A percentile compares a stretch with the other conserved stretches of the same genome.
These are phyloP conservation scores for Penicillium palitans DNA, from an alignment of 2,329 filamentous ascomycete species.

Conservation along the genomic window DNA sequence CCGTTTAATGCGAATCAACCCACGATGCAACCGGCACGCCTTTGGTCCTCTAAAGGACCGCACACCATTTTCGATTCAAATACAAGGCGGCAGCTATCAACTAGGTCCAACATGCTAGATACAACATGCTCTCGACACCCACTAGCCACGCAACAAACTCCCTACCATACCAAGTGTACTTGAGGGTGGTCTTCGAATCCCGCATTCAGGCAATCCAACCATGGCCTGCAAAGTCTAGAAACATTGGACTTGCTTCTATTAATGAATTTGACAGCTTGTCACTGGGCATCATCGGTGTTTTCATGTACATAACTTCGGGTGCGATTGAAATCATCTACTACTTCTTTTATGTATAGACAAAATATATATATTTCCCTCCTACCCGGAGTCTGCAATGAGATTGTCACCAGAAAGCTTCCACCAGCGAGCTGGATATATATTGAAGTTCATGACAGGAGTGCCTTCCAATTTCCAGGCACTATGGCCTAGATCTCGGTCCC, in stretches of 20 bases:
- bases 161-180: background rate
- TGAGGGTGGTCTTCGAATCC: background rate
- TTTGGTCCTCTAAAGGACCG: background rate
- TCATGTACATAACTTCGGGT: conserved; percentile 1
- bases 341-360: background rate
- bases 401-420: background rate
- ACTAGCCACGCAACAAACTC: background rate
- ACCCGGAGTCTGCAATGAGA: background rate
- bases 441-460: too few species aligned
- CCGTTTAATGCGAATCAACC: background rate
- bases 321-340: background rate
- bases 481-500: background rate
- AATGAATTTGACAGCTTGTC: background rate
- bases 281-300: background rate
- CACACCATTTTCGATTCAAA: background rate
- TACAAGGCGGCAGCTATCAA: background rate
- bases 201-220: background rate
- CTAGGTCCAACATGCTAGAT: background rate
- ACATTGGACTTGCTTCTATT: background rate
- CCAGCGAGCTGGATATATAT: background rate
- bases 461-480: background rate
- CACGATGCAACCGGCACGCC: background rate
- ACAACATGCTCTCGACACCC: background rate
- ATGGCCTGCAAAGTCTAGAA: background rate
- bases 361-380: background rate